Conservation (phyloP, 1,284 basidiomycete genomes). For the Mixia osmundae region DNA sequence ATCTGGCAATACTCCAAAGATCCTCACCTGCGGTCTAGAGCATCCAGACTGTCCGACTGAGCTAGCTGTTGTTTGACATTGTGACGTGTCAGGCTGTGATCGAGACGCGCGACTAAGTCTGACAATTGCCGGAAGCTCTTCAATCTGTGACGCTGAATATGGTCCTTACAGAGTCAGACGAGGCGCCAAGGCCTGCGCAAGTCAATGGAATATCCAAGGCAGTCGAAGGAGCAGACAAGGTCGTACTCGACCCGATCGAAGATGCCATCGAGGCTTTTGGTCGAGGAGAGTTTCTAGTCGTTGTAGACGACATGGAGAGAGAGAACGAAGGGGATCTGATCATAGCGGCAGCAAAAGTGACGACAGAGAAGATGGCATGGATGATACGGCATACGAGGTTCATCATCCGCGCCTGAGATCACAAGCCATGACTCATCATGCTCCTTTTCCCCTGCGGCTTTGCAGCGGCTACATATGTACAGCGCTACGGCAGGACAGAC, state of each 20-base stretch:
- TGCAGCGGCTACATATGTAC: conserved; percentile 83
- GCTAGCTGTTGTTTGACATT: too few species aligned
- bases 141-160: too few species aligned
- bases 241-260: conserved; percentile 43
- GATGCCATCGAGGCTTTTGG: conserved; percentile 55
- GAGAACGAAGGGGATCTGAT: conserved; percentile 93
- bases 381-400: conserved; percentile 90
- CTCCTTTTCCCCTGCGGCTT: neutral
- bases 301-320: conserved; percentile 79
- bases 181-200: too few species aligned
- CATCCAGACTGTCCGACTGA: too few species aligned
- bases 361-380: conserved; percentile 96
- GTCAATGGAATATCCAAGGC: too few species aligned
- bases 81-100: too few species aligned
- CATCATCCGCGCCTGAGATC: conserved; percentile 18
- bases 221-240: too few species aligned
- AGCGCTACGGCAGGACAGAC: conserved; percentile 47
- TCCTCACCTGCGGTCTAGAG: too few species aligned
- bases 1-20: too few species aligned
- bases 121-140: too few species aligned
- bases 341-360: conserved; percentile 52
- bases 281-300: conserved; percentile 69
- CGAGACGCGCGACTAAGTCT: too few species aligned
- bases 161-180: too few species aligned
- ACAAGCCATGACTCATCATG: neutral